Evolutionary conservation across 768 basidiomycete genomes (phyloP).

Genomic region (Suillus sp.): DNA sequence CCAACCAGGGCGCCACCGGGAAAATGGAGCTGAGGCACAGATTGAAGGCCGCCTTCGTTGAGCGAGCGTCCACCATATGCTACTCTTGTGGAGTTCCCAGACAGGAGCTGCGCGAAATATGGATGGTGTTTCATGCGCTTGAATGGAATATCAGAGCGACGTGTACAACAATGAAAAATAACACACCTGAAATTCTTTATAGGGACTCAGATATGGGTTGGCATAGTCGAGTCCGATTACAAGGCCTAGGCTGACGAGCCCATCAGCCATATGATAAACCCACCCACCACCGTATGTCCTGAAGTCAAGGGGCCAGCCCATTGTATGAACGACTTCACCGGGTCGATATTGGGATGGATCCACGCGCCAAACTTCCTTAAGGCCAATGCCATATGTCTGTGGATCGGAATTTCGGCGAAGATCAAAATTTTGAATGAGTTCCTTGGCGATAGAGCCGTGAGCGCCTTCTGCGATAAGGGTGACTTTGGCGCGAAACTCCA

Average conservation of each 20-base stretch:
- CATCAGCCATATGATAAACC: conserved; percentile 94
- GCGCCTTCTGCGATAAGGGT: conserved; percentile 95
- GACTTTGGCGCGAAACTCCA: conserved; percentile 92
- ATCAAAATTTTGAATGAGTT: conserved; percentile 71
- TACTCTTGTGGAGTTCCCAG: conserved; percentile 70
- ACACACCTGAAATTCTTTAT: conserved; percentile 87
- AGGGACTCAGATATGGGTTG: conserved; percentile 92
- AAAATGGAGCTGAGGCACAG: conserved; percentile 82
- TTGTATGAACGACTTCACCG: conserved; percentile 83
- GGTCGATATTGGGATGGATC: conserved; percentile 61
- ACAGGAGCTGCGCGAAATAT: conserved; percentile 80
- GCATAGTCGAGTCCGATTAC: conserved; percentile 94
- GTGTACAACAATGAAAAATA: neutral
- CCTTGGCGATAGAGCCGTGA: conserved; percentile 88
- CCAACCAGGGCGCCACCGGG: conserved; percentile 95
- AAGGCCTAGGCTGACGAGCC: conserved; percentile 85
- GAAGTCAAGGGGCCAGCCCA: conserved; percentile 90
- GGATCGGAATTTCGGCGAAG: conserved; percentile 69
- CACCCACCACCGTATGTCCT: conserved; percentile 86
- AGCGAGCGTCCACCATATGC: conserved; percentile 90
- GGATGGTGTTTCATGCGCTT: conserved; percentile 97
- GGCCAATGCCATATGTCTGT: conserved; percentile 94
- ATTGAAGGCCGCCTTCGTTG: conserved; percentile 94
- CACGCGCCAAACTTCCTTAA: conserved; percentile 98
- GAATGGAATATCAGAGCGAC: conserved; percentile 17